Evolutionary conservation across 2,329 filamentous ascomycete species (phyloP), one percentile per base, ranked within the genome.

Genomic region (Pleurostoma richardsiae): DNA sequence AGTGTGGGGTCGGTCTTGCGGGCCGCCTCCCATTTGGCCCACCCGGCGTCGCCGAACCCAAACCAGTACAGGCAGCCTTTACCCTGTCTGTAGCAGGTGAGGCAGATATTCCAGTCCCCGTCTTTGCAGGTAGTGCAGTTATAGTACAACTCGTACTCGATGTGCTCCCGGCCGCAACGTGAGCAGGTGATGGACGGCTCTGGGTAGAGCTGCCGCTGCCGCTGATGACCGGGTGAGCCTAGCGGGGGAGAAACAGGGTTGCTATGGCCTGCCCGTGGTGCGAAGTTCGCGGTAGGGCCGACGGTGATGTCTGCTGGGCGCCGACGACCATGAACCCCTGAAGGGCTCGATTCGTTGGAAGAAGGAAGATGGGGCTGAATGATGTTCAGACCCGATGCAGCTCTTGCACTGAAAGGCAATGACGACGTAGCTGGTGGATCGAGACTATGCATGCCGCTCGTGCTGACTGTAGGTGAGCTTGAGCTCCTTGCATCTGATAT

Each of bases 101-200:
- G 67, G 59, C 92, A 97, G 8, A 96, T 72, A 60, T 91, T 86
- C 73, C 85, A 95, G 41, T 80, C 72, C 1, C 88, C 89, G 5
- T 75, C 69, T 11, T 79, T 73, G 63, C 92, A 96, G 43, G 74
- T 72, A 3, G 69, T 64, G 64, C 92, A 97, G 60, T 87, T 87
- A 66, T 92, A 95, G 64, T 96, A 89, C 3, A 96, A 69, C 6
- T 89, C 82, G 56, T 95, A 90, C 61, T 96, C 86, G 36, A 96
- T 91, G 50, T 90, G 79, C 5, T 72, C 58, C 52, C 78, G 85
- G 26, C 73, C 69, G 62, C 92, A 97, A 7, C 80, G 73, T 36
- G 82, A 78, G 62, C 92, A 96, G 6, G 73, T 74, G 43, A 95
- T 80, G 1, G 80, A 82, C 1, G 90, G 89, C 58, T 95, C 89